Conservation (phyloP, 2,329 filamentous ascomycete genomes). For the Elsinoe ampelina region DNA sequence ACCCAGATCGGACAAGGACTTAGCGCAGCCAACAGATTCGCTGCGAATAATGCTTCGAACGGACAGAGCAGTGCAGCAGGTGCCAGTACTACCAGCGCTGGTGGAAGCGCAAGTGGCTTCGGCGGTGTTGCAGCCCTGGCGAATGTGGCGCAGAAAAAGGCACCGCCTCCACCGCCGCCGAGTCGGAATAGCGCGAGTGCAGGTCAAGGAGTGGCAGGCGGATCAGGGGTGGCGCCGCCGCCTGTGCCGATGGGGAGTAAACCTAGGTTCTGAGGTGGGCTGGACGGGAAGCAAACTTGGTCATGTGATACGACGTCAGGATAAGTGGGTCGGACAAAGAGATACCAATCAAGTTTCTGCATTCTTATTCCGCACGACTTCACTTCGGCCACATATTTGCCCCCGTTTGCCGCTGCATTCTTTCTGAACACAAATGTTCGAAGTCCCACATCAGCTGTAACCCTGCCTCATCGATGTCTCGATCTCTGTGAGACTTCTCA, state of each 20-base stretch:
- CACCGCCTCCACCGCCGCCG: conserved; percentile 5
- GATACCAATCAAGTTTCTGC: neutral
- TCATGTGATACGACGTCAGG: neutral
- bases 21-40: conserved; percentile 5
- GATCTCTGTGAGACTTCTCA: too few species aligned
- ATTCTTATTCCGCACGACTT: too few species aligned
- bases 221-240: neutral
- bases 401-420: too few species aligned
- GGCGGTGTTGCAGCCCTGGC: conserved; percentile 3
- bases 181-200: neutral
- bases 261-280: conserved; percentile 1
- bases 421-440: too few species aligned
- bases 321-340: neutral
- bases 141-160: conserved; percentile 3
- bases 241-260: conserved; percentile 13
- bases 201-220: neutral
- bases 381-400: too few species aligned
- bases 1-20: conserved; percentile 23
- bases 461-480: too few species aligned
- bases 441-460: too few species aligned
- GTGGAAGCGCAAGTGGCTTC: neutral
- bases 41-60: neutral
- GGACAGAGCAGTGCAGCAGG: neutral
- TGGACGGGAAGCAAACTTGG: neutral
- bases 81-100: neutral